A percentile compares a stretch with the other conserved stretches of the same genome.
These are phyloP conservation scores for Tricladium varicosporioides DNA, from an alignment of 2,329 filamentous ascomycete species.

Conservation along the genomic window DNA sequence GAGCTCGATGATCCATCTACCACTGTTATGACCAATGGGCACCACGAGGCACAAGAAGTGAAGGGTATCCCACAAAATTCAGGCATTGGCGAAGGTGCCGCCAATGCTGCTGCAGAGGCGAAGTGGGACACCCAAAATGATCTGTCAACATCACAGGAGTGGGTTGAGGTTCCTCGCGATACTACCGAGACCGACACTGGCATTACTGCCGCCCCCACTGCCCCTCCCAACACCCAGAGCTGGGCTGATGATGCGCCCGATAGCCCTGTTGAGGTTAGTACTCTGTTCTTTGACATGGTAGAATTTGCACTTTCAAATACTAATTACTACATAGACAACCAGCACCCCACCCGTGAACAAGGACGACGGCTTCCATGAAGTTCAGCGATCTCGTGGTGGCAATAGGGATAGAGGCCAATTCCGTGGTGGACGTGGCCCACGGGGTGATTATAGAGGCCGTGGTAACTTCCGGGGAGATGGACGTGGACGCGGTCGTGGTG, in stretches of 20 bases:
- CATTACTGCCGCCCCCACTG: constrained; percentile 52
- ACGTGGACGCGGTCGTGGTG: constrained; percentile 30
- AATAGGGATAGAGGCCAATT: constrained; percentile 49
- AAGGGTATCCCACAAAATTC: constrained; percentile 48
- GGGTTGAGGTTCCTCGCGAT: constrained; percentile 67
- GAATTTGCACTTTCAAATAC: neutral
- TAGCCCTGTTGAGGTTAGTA: constrained; percentile 42
- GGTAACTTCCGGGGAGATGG: constrained; percentile 45
- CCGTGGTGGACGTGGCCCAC: constrained; percentile 45
- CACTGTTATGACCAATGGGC: constrained; percentile 42
- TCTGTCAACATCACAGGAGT: constrained; percentile 35
- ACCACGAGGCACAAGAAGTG: constrained; percentile 38
- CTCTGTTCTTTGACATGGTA: neutral
- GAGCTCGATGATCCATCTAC: constrained; percentile 57
- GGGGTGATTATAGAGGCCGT: constrained; percentile 51
- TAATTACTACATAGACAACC: constrained; percentile 27
- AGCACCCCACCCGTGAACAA: constrained; percentile 38
- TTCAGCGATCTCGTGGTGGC: constrained; percentile 48
- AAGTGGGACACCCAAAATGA: constrained; percentile 57
- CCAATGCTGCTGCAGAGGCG: constrained; percentile 61
- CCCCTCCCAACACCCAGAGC: constrained; percentile 60
- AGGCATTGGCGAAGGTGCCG: constrained; percentile 49
- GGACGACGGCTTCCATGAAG: constrained; percentile 71
- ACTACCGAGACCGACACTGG: constrained; percentile 71
- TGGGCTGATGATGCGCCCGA: constrained; percentile 82